These are phyloP conservation scores for Aspergillus puulaauensis DNA, from an alignment of 2,329 filamentous ascomycete species.

Conservation along the genomic window DNA sequence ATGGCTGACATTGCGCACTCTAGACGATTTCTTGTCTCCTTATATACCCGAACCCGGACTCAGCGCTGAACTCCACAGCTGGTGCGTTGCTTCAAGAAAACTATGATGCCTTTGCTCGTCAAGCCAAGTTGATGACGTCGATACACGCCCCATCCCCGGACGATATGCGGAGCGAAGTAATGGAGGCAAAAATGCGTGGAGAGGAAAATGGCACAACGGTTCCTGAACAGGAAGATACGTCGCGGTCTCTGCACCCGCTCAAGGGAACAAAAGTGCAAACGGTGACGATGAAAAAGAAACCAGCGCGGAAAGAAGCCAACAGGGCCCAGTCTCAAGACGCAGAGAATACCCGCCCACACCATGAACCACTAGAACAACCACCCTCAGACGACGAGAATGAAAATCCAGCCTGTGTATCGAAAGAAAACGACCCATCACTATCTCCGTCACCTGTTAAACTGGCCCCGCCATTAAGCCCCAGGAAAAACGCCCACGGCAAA, in stretches of 20 bases:
- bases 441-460: slow-evolving; percentile 39
- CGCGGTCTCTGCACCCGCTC: slow-evolving; percentile 13
- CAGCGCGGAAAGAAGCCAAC: slow-evolving; percentile 10
- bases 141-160: slow-evolving; percentile 58
- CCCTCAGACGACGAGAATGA: slow-evolving; percentile 28
- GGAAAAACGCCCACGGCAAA: slow-evolving; percentile 40
- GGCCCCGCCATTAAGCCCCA: slow-evolving; percentile 33
- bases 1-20: background rate
- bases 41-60: slow-evolving; percentile 64
- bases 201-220: slow-evolving; percentile 44
- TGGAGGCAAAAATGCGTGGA: slow-evolving; percentile 55
- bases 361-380: slow-evolving; percentile 15
- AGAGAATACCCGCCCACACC: slow-evolving; percentile 1
- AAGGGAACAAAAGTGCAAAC: slow-evolving; percentile 20
- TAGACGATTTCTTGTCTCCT: slow-evolving; percentile 62
- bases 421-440: slow-evolving; percentile 51
- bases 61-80: slow-evolving; percentile 61
- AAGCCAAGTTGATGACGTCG: slow-evolving; percentile 61
- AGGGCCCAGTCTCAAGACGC: slow-evolving; percentile 4
- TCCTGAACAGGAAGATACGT: slow-evolving; percentile 26
- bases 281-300: slow-evolving; percentile 33
- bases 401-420: slow-evolving; percentile 35
- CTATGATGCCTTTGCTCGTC: slow-evolving; percentile 56
- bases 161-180: slow-evolving; percentile 45
- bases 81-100: slow-evolving; percentile 60